These are phyloP conservation scores for Quercus tomentella DNA, from an alignment of 331 rosid genomes.

Conservation along the genomic window DNA sequence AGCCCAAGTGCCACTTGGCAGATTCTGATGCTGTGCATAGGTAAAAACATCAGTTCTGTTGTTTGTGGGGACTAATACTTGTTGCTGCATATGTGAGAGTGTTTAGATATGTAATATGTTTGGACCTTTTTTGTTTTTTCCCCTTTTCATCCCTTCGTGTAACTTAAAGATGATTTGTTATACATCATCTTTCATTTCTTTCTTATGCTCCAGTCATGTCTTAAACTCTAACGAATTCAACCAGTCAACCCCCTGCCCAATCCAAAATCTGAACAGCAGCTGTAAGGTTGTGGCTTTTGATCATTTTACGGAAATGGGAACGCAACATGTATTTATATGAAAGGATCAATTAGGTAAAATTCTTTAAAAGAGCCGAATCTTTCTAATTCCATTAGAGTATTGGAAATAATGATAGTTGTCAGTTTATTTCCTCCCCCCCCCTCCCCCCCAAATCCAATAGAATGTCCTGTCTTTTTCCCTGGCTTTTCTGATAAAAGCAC, in stretches of 20 bases:
- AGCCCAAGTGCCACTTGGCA: slow-evolving; percentile 70
- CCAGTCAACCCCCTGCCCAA: too few species aligned
- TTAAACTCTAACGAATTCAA: too few species aligned
- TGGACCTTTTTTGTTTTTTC: background rate
- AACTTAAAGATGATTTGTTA: background rate
- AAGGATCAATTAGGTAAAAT: background rate
- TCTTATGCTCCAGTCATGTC: background rate
- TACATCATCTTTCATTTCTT: background rate
- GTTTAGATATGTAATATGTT: background rate
- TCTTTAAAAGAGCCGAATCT: background rate
- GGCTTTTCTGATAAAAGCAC: background rate
- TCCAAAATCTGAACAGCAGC: background rate
- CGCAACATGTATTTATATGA: background rate
- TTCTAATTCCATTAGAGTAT: background rate
- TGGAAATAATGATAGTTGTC: background rate
- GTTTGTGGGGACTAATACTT: slow-evolving; percentile 14
- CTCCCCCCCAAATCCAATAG: too few species aligned
- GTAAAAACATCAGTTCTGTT: slow-evolving; percentile 24
- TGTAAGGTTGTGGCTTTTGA: background rate
- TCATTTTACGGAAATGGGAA: background rate
- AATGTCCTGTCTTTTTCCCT: background rate
- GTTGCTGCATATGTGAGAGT: slow-evolving; percentile 2
- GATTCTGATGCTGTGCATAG: slow-evolving; percentile 60
- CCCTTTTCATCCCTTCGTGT: background rate
- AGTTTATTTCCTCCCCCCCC: background rate